Percentiles rank a stretch among this genome's conserved stretches.
Conservation (phyloP, 169 alveolate genomes). For the Ichthyophthirius multifiliis region DNA sequence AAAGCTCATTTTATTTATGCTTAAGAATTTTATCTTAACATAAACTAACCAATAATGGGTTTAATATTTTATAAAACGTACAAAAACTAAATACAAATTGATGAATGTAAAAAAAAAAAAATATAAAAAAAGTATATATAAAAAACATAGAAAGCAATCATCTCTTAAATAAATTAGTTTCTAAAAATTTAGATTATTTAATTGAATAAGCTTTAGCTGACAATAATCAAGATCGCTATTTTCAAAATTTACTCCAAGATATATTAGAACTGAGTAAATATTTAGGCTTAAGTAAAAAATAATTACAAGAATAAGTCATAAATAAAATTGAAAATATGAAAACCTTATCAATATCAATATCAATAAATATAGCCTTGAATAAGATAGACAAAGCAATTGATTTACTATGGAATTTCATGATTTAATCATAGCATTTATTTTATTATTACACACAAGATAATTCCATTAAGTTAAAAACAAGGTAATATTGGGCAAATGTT, state of each 20-base stretch:
- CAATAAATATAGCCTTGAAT: not conserved
- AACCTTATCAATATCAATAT: not conserved
- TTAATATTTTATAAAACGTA: conserved; percentile 13
- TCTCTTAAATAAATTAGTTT: not conserved
- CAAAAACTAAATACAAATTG: not conserved
- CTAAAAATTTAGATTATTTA: not conserved
- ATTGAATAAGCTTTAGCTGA: not conserved
- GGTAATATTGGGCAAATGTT: not conserved
- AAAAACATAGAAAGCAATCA: not conserved
- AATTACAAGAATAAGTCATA: not conserved
- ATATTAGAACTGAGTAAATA: not conserved
- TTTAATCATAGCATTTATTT: not conserved
- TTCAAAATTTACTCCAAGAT: not conserved
- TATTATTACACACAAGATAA: not conserved
- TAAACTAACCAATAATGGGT: not conserved
- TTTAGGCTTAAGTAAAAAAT: not conserved
- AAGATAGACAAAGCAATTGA: not conserved
- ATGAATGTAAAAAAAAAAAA: not conserved
- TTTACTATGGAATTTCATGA: not conserved
- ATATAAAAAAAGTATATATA: not conserved
- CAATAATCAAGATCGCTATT: not conserved
- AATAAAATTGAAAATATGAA: not conserved
- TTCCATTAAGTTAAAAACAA: not conserved
- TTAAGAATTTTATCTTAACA: not conserved
- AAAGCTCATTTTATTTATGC: not conserved